Base-by-base conservation (phyloP, 495 filamentous ascomycete species). In the Pseudoneurospora amorphoporcata region DNA sequence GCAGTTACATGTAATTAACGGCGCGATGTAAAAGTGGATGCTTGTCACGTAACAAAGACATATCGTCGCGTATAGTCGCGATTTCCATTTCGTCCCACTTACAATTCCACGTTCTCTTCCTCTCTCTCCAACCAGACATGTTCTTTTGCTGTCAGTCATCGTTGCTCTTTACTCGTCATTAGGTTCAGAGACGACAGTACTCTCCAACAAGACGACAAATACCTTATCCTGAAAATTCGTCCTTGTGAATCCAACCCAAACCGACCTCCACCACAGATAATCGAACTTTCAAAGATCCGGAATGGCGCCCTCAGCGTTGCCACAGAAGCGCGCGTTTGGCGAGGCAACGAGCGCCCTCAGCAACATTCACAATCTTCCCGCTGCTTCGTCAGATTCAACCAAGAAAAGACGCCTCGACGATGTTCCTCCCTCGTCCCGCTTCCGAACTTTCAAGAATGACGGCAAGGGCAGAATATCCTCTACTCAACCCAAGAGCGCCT, bases 401-500 rank as follows among this genome's bases (percentile, higher is more conserved):
- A 98, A 98, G 83, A 95, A 93, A 81, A 84, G 91, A 38, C 94
- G 94, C 78, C 84, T 96, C 71, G 92, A 94, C 39, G 78, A 83
- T 8, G 75, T 82, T 39, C 65, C 47, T 2, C 87, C 87, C 68
- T 81, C 84, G 68, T 79, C 81, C 37, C 81, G 85, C 41, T 84
- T 89, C 72, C 88, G 88, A 73, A 85, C 87, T 65, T 88, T 88
- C 17, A 87, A 90, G 75, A 87, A 85, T 74, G 83, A 82, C 7
- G 82, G 84, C 10, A 90, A 88, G 79, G 87, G 86, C 42, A 90
- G 86, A 72, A 78, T 90, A 40, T 88, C 88, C 40, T 95, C 93
- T 0, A 95, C 88, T 73, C 94, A 97, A 83, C 88, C 90, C 4
- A 97, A 97, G 82, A 96, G 93, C 79, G 88, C 90, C 72, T 99